phyloP scores from a whole-genome alignment of 495 filamentous ascomycete genomes.

The Annulohypoxylon bovei region DNA sequence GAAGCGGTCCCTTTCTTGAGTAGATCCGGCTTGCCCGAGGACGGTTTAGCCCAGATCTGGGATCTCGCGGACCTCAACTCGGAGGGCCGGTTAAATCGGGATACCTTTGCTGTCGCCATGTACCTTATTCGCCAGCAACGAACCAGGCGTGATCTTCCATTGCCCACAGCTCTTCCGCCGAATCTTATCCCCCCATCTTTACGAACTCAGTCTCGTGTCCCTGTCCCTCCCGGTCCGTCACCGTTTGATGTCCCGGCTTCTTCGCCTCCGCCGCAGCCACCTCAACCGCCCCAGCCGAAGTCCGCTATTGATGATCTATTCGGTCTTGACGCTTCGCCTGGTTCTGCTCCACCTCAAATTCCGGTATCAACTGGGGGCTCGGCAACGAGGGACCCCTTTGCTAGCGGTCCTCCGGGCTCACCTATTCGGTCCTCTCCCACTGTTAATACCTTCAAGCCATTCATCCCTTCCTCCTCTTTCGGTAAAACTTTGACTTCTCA shows the following conservation, averaged over 20 bases:
- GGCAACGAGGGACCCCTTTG: constrained; percentile 66
- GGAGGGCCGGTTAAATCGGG: constrained; percentile 81
- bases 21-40: constrained; percentile 88
- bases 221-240: constrained; percentile 57
- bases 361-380: constrained; percentile 80
- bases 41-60: constrained; percentile 95
- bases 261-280: constrained; percentile 61
- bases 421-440: constrained; percentile 60
- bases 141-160: constrained; percentile 68
- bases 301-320: constrained; percentile 93
- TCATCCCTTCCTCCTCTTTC: constrained; percentile 89
- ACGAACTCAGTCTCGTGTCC: constrained; percentile 70
- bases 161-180: constrained; percentile 79
- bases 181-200: constrained; percentile 89
- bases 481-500: constrained; percentile 84
- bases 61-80: constrained; percentile 95
- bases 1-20: constrained; percentile 96
- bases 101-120: constrained; percentile 98
- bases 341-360: constrained; percentile 66
- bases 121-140: constrained; percentile 92
- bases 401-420: constrained; percentile 61
- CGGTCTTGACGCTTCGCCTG: constrained; percentile 77
- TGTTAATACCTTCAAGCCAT: constrained; percentile 80
- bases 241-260: constrained; percentile 53
- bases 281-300: constrained; percentile 61